Evolutionary conservation across 2,329 filamentous ascomycete species (phyloP).

Genomic region (Bertia moriformis): DNA sequence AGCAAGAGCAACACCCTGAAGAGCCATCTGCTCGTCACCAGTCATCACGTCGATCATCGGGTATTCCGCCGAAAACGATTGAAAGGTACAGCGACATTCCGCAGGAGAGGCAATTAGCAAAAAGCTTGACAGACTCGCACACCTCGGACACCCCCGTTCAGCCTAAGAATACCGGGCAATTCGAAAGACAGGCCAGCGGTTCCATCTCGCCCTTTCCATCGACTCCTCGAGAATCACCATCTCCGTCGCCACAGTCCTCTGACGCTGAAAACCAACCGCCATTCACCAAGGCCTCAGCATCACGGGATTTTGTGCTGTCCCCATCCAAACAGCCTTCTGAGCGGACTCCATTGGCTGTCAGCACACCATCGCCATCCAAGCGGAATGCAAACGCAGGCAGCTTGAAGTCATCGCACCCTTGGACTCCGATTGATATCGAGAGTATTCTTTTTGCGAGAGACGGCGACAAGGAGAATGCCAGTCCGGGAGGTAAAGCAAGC

Average conservation of each 20-base stretch:
- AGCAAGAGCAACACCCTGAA: not conserved
- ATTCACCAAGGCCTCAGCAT: slow-evolving; percentile 42
- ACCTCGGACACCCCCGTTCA: not conserved
- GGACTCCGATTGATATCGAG: slow-evolving; percentile 67
- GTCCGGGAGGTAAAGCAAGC: slow-evolving; percentile 29
- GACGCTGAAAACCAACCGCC: slow-evolving; percentile 71
- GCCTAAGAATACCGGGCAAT: no score
- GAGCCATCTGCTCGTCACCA: not conserved
- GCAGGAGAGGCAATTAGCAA: not conserved
- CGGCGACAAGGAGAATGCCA: slow-evolving; percentile 35
- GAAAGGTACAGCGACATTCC: not conserved
- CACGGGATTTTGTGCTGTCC: slow-evolving; percentile 12
- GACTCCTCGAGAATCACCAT: slow-evolving; percentile 28
- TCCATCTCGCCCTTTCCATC: not conserved
- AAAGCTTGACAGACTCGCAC: not conserved
- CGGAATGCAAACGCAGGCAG: slow-evolving; percentile 39
- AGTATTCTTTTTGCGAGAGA: slow-evolving; percentile 39
- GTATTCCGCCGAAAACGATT: not conserved
- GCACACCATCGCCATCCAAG: slow-evolving; percentile 46
- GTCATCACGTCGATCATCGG: not conserved
- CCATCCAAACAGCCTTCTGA: slow-evolving; percentile 25
- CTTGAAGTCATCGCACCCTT: slow-evolving; percentile 41
- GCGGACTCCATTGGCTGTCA: slow-evolving; percentile 28
- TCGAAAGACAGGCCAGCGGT: not conserved
- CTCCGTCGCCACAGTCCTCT: slow-evolving; percentile 59